These are phyloP conservation scores for Mortierella antarctica DNA, from an alignment of 192 early-diverging fungal species.

Conservation along the genomic window DNA sequence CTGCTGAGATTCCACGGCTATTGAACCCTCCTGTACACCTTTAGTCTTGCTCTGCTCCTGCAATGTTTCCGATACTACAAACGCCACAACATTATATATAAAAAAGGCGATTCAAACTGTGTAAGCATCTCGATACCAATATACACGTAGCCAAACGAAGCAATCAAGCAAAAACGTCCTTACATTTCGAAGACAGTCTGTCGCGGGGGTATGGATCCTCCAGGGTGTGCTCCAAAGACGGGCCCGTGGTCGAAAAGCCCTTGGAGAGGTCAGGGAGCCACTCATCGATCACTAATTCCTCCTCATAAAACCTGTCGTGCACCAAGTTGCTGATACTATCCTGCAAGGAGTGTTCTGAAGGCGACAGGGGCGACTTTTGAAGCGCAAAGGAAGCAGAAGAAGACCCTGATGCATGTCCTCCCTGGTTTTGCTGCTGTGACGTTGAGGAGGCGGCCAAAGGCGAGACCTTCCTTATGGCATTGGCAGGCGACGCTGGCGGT, in stretches of 20 bases:
- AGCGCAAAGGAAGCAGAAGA: not conserved
- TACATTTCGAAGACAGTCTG: conserved; percentile 32
- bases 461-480: conserved; percentile 21
- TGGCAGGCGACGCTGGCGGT: conserved; percentile 43
- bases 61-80: not conserved
- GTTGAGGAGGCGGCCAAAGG: conserved; percentile 20
- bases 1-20: not conserved
- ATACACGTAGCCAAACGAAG: no score
- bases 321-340: conserved; percentile 8
- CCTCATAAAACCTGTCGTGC: conserved; percentile 27
- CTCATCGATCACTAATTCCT: conserved; percentile 30
- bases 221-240: conserved; percentile 9
- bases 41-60: conserved; percentile 30
- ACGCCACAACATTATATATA: no score
- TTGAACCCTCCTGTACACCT: not conserved
- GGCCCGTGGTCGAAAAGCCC: conserved; percentile 9
- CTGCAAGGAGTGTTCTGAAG: conserved; percentile 19
- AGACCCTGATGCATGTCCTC: conserved; percentile 4
- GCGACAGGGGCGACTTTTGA: conserved; percentile 21
- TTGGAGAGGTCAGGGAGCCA: conserved; percentile 36
- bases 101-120: no score
- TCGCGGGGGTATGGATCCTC: conserved; percentile 41
- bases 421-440: conserved; percentile 9
- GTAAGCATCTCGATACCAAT: no score
- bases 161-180: not conserved